Conservation (phyloP, 2,329 filamentous ascomycete genomes). For the Metarhizium album region DNA sequence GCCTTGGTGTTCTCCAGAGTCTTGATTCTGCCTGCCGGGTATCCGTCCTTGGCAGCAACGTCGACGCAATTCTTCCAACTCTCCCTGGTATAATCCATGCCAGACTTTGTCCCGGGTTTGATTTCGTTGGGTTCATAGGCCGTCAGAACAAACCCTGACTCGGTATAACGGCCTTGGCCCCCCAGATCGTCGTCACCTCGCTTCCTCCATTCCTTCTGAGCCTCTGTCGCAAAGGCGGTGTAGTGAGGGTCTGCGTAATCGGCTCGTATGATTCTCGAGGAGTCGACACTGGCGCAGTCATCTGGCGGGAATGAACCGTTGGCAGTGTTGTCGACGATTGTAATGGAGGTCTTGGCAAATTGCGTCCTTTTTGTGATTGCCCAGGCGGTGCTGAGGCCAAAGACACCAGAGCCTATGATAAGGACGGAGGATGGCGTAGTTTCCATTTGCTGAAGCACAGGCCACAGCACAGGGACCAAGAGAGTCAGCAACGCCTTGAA, state of each 20-base stretch:
- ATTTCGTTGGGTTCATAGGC: constrained; percentile 33
- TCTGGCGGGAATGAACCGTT: constrained; percentile 46
- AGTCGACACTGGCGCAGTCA: constrained; percentile 51
- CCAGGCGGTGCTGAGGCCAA: constrained; percentile 52
- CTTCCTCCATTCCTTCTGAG: constrained; percentile 60
- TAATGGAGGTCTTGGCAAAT: constrained; percentile 44
- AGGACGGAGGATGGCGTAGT: constrained; percentile 41
- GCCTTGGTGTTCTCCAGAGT: constrained; percentile 33
- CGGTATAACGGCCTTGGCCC: constrained; percentile 55
- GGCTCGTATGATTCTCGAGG: constrained; percentile 51
- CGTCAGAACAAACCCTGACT: constrained; percentile 58
- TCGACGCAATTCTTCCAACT: constrained; percentile 51
- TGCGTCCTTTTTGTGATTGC: constrained; percentile 53
- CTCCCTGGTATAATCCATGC: constrained; percentile 46
- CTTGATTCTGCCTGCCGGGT: constrained; percentile 27
- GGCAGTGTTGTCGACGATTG: constrained; percentile 44
- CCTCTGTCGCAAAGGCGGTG: constrained; percentile 58
- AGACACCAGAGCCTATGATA: constrained; percentile 59
- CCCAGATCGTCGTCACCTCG: constrained; percentile 44
- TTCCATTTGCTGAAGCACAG: constrained; percentile 15
- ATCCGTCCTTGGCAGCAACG: constrained; percentile 30
- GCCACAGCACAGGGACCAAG: not conserved
- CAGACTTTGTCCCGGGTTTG: constrained; percentile 27
- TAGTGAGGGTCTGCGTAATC: constrained; percentile 81
- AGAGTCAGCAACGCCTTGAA: not conserved